Conservation (phyloP, 257 asterid species). For the Linaria vulgaris region DNA sequence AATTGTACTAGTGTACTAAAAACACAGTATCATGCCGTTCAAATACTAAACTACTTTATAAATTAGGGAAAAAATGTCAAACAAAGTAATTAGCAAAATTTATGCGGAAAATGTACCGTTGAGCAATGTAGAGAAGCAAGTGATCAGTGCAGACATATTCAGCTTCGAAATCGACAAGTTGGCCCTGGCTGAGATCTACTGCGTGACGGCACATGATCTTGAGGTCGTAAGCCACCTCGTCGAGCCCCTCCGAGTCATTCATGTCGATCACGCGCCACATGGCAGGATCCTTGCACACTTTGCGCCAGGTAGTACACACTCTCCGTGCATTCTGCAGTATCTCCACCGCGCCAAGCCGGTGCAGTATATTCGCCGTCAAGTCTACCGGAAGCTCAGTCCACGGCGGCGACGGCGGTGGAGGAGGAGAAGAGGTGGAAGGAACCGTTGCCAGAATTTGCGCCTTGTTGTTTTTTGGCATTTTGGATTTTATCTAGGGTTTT, state of each 20-base stretch:
- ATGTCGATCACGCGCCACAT: conserved; percentile 37
- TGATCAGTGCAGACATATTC: conserved; percentile 20
- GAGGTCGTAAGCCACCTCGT: not conserved
- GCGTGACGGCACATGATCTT: conserved; percentile 38
- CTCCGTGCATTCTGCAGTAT: conserved; percentile 37
- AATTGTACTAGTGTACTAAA: not conserved
- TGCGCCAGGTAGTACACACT: conserved; percentile 45
- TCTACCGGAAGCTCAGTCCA: conserved; percentile 53
- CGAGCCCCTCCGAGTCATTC: not conserved
- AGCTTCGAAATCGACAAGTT: conserved; percentile 30
- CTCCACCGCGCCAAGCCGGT: conserved; percentile 33
- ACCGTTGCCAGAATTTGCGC: not conserved
- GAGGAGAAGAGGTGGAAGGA: not conserved
- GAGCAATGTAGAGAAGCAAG: conserved; percentile 28
- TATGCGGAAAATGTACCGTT: conserved; percentile 22
- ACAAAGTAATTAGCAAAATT: too few relatives aligned
- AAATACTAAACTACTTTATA: too few relatives aligned
- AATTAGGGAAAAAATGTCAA: too few relatives aligned
- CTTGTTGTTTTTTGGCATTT: not conserved
- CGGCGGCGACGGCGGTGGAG: conserved; percentile 29
- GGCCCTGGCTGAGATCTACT: conserved; percentile 42
- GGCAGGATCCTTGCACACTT: conserved; percentile 35
- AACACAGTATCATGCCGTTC: not conserved
- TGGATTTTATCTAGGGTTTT: not conserved
- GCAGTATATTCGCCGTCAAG: conserved; percentile 39